Conservation (phyloP, 2,329 filamentous ascomycete genomes). For the Talaromyces rugulosus region DNA sequence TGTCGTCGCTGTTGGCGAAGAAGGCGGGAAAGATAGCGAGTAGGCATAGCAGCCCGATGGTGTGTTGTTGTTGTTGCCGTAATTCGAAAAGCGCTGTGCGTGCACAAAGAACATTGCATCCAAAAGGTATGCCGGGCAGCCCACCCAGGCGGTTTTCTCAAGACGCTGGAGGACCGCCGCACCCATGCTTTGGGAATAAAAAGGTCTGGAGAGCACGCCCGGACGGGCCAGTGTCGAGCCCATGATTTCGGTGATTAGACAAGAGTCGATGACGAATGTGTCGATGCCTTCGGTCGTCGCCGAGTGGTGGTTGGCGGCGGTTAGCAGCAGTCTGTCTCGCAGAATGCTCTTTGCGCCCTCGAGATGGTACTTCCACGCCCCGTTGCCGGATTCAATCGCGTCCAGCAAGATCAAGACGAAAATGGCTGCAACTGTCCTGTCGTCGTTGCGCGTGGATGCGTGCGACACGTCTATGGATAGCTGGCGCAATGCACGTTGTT, state of each 20-base stretch:
- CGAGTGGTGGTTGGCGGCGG: constrained; percentile 7
- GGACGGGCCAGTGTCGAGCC: constrained; percentile 38
- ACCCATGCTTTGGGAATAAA: constrained; percentile 34
- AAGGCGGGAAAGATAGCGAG: constrained; percentile 22
- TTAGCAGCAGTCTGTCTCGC: constrained; percentile 22
- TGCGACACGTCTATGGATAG: constrained; percentile 32
- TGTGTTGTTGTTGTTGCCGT: constrained; percentile 14
- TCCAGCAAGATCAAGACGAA: constrained; percentile 49
- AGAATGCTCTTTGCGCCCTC: constrained; percentile 49
- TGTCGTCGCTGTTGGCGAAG: constrained; percentile 22
- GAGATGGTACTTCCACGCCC: constrained; percentile 50
- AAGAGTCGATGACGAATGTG: constrained; percentile 34
- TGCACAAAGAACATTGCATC: constrained; percentile 39
- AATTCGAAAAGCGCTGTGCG: constrained; percentile 31
- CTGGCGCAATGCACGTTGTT: constrained; percentile 45
- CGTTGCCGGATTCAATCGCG: constrained; percentile 48
- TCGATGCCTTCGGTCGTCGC: constrained; percentile 30
- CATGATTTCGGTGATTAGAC: constrained; percentile 39
- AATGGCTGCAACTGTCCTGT: constrained; percentile 43
- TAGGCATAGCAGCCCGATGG: constrained; percentile 15
- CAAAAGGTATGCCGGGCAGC: constrained; percentile 37
- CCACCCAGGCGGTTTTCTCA: constrained; percentile 38
- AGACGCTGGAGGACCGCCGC: constrained; percentile 34
- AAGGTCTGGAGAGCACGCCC: constrained; percentile 34
- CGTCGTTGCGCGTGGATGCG: constrained; percentile 31